Evolutionary conservation across 1,284 basidiomycete genomes (phyloP).

Genomic region (Lentinula novae-zelandiae): DNA sequence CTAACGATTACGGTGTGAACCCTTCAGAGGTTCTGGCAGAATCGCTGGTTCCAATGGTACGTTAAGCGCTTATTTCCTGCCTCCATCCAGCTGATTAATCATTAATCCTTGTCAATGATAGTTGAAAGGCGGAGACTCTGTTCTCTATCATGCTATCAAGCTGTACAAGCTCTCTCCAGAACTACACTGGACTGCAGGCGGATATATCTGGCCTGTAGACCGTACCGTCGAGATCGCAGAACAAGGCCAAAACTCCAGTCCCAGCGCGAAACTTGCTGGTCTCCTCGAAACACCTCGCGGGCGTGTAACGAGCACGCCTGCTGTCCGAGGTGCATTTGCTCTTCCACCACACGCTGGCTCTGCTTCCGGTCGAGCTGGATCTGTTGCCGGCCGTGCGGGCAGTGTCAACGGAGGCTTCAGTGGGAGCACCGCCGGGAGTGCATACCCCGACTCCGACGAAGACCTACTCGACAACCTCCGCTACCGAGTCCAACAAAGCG

Average conservation of each 20-base stretch:
- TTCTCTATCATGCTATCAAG: slow-evolving; percentile 73
- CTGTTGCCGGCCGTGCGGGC: neutral
- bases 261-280: slow-evolving; percentile 23
- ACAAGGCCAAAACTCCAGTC: slow-evolving; percentile 26
- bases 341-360: neutral
- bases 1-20: slow-evolving; percentile 68
- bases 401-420: slow-evolving; percentile 32
- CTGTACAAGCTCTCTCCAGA: slow-evolving; percentile 70
- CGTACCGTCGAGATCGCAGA: slow-evolving; percentile 60
- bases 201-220: slow-evolving; percentile 75
- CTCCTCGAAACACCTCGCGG: slow-evolving; percentile 11
- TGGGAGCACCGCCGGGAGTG: slow-evolving; percentile 36
- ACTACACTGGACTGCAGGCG: slow-evolving; percentile 75
- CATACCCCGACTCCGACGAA: slow-evolving; percentile 31
- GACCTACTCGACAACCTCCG: slow-evolving; percentile 48
- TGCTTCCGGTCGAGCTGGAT: neutral
- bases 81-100: neutral
- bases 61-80: slow-evolving; percentile 23
- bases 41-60: slow-evolving; percentile 62
- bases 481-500: slow-evolving; percentile 58
- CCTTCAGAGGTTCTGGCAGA: slow-evolving; percentile 69
- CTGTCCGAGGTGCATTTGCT: slow-evolving; percentile 15
- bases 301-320: neutral
- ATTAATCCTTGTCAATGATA: slow-evolving; percentile 24
- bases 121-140: slow-evolving; percentile 73